phyloP scores from a whole-genome alignment of 768 basidiomycete genomes.

The Boletus coccyginus region DNA sequence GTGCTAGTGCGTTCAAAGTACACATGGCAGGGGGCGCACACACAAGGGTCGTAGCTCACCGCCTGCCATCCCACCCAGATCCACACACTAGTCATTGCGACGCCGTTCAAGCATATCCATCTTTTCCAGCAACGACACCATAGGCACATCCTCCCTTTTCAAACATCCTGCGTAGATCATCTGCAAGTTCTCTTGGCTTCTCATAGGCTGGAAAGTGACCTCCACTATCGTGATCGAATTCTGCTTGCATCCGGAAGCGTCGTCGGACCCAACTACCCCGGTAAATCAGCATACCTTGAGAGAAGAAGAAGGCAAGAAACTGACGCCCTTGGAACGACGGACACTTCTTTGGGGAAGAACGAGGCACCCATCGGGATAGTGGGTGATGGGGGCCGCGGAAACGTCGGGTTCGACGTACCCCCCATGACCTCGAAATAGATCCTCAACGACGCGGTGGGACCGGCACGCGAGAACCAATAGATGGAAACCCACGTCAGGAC shows the following conservation, averaged over 20 bases:
- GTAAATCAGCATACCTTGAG: not conserved
- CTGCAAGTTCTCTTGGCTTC: constrained; percentile 44
- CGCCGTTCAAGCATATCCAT: constrained; percentile 35
- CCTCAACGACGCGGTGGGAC: constrained; percentile 54
- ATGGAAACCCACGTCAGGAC: constrained; percentile 61
- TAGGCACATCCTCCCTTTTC: constrained; percentile 48
- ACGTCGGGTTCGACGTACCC: not conserved
- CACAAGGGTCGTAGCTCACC: too few species aligned
- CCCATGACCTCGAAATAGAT: constrained; percentile 52
- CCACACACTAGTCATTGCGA: too few species aligned
- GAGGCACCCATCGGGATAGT: constrained; percentile 47
- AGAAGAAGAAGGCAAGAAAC: constrained; percentile 5
- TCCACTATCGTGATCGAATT: constrained; percentile 46
- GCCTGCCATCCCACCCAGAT: too few species aligned
- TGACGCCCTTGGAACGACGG: constrained; percentile 34
- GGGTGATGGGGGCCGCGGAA: too few species aligned
- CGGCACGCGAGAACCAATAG: constrained; percentile 56
- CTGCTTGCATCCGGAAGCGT: constrained; percentile 43
- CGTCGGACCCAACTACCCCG: constrained; percentile 41
- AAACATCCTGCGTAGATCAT: constrained; percentile 57
- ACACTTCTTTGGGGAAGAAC: constrained; percentile 50
- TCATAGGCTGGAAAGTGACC: constrained; percentile 63
- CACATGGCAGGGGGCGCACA: too few species aligned
- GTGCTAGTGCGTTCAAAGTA: too few species aligned
- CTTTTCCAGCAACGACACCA: constrained; percentile 43